Evolutionary conservation across 306 rosid species (phyloP), one percentile per base, ranked within the genome.

Genomic region (Sophora flavescens): DNA sequence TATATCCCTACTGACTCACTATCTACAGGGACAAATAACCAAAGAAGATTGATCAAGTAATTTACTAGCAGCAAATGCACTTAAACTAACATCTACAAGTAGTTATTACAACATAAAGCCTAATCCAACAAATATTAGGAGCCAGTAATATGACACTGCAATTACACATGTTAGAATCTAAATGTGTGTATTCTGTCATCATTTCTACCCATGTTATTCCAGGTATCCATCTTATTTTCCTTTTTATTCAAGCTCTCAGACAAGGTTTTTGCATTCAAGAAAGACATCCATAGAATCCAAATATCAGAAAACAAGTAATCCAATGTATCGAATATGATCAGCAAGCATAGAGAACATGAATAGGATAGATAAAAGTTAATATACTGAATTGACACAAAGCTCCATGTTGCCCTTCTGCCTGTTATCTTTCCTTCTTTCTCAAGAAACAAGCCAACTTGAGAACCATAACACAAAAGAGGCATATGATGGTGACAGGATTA

Each of bases 381-480:
- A 74, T 81, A 63, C 61, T 74, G 41, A 78, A 74, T 33, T 68
- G 75, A 81, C 52, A 58, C 57, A 70, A 74, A 74, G 38, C 68
- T 73, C 72, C 71, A 77, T 12, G 56, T 78, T 70, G 4, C 82
- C 80, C 82, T 77, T 82, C 88, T 77, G 13, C 81, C 79, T 51
- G 81, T 78, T 81, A 81, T 78, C 76, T 52, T 71, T 78, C 17
- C 63, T 65, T 65, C 84, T 67, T 77, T 82, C 77, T 36, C 53
- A 70, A 57, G 64, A 84, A 84, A 76, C 61, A 80, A 70, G 54
- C 80, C 88, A 83, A 81, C 84, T 84, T 75, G 88, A 87, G 91
- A 87, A 83, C 82, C 86, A 83, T 84, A 77, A 84, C 87, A 84
- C 87, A 73, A 75, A 86, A 86, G 88, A 79, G 81, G 83, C 80